Base-by-base conservation (phyloP, 176 grass and related monocot genomes). In the Zea luxurians region DNA sequence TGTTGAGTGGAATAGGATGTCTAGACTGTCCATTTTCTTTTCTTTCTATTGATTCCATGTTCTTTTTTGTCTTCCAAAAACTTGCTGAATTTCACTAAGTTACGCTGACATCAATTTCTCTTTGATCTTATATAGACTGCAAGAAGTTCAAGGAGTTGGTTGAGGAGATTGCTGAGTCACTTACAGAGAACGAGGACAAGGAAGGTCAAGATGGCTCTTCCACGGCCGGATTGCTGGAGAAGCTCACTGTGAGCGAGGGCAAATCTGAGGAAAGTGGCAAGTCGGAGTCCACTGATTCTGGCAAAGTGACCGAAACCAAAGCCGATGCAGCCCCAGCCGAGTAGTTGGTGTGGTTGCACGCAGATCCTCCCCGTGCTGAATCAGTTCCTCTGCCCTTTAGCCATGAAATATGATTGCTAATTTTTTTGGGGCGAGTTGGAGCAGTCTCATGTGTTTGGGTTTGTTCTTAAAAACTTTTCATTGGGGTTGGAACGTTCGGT, bases 121-220 rank as follows among this genome's bases (percentile, higher is more conserved):
- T 68, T 55, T 63, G n/a, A 73, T 81, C 9, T 55, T 21, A n/a
- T 74, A n/a, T 64, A 93, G 91, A 90, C 10, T 90, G 91, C 71
- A 90, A 88, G 82, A 90, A 88, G 55, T 93, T 93, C 55, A 90
- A 59, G 68, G 91, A 88, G 13, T 69, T 86, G 48, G 76, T 93
- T 17, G 91, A 93, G 1, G 88, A 86, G 37, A 88, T 93, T 61
- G 70, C 83, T 1, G 91, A 90, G n/a, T 83, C 80, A 5, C 65
- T 86, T 40, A 15, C 67, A 16, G 88, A 86, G 71, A 59, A 9
- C 0, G 85, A 88, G 64, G 80, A 6, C 18, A 54, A 75, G 10
- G 83, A 90, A 78, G 78, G 27, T 5, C 48, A 83, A 34, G 79
- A 83, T 64, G 60, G 45, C 61, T 88, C 85, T 0, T 80, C 91